Base-by-base conservation (phyloP, 2,329 filamentous ascomycete genomes). In the Aureobasidium namibiae region DNA sequence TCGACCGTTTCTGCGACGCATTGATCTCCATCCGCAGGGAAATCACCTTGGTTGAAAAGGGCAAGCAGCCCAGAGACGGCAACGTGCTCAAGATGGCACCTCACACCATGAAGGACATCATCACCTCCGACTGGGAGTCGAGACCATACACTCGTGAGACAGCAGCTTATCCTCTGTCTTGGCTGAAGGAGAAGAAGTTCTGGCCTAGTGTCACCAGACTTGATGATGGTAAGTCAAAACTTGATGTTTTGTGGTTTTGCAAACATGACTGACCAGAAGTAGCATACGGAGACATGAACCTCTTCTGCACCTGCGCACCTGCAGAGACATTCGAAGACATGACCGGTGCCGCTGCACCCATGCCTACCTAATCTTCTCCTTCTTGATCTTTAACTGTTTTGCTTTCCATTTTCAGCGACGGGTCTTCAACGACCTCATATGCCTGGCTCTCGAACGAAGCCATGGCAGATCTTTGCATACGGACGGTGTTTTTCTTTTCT, bases 181-280 rank as follows among this genome's bases (percentile, higher is more conserved):
- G 84, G 75, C 75, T 97, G 63, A 82, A 83, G 72, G 89, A 96
- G 82, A 96, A 95, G 87, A 97, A 97, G 80, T 96, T 96, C 76
- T 97, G 92, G 92, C 92, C 92, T 0, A 86, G 79, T 36, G 90
- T 96, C 14, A 90, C 88, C 7, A 82, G 92, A 71, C 79, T 96
- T 21, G 89, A 97, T 71, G 92, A 96, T 78, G 82, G 89, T 92
- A 74, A 80, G 87, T 79, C 74, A 64, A 73, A 63, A 14, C 9
- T 10, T 5, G 4, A 23, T 31, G 0, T 14, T 11, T 3, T 21
- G 21, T 4, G n/a, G n/a, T 29, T 24, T 38, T 10, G 14, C 2
- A 13, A 5, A 16, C 16, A 39, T 23, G 21, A 18, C 48, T 52
- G 18, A 52, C 48, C 2, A 29, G 21, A 33, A 7, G 8, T 66